Conservation (phyloP, 768 basidiomycete species). For the Crepidotus variabilis region DNA sequence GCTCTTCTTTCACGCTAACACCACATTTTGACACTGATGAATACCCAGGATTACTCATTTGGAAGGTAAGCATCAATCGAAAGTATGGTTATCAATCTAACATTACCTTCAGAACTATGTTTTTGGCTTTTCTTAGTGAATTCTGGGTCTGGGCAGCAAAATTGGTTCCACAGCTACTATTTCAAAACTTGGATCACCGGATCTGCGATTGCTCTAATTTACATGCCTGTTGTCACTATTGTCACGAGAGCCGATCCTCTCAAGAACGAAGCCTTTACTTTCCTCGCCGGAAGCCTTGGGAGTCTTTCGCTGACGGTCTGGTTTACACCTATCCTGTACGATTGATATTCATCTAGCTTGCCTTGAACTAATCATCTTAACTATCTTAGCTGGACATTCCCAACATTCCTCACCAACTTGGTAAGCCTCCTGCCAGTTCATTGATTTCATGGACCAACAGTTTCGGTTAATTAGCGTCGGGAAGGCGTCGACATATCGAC, state of each 20-base stretch:
- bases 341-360: conserved; percentile 3
- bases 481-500: conserved; percentile 64
- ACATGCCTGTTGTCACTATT: conserved; percentile 69
- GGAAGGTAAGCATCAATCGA: conserved; percentile 48
- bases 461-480: conserved; percentile 34
- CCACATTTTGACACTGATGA: neutral
- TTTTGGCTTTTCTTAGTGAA: conserved; percentile 87
- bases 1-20: conserved; percentile 14
- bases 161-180: conserved; percentile 76
- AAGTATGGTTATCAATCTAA: conserved; percentile 1
- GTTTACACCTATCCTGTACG: conserved; percentile 69
- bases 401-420: conserved; percentile 54
- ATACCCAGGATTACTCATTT: conserved; percentile 65
- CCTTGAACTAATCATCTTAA: neutral
- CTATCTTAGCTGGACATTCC: conserved; percentile 56
- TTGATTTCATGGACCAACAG: neutral
- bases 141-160: conserved; percentile 52
- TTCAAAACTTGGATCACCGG: conserved; percentile 74
- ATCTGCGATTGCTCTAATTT: conserved; percentile 53
- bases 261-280: conserved; percentile 70
- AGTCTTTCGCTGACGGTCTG: conserved; percentile 68
- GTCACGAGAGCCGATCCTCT: conserved; percentile 56
- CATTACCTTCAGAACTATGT: conserved; percentile 56
- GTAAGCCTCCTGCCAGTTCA: conserved; percentile 38
- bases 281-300: conserved; percentile 66